Evolutionary conservation across 371 early-diverging fungal species (phyloP).

Genomic region (Syncephalis plumigaleata): DNA sequence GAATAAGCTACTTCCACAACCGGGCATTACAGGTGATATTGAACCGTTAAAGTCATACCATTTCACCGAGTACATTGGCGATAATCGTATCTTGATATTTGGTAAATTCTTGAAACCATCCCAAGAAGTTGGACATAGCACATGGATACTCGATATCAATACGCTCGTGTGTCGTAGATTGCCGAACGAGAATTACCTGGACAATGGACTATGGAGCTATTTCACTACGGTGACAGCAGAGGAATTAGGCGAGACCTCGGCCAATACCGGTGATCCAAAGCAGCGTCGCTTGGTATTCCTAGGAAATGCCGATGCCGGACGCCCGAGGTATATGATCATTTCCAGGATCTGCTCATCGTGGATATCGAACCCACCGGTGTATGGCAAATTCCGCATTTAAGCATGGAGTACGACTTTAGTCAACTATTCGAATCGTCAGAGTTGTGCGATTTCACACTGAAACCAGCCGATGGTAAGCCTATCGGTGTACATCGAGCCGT

Average conservation of each 20-base stretch:
- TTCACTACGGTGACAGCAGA: conserved; percentile 15
- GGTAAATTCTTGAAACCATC: conserved; percentile 30
- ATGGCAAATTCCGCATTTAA: conserved; percentile 27
- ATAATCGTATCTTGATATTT: conserved; percentile 36
- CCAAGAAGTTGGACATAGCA: conserved; percentile 29
- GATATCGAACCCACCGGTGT: conserved; percentile 40
- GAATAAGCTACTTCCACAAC: conserved; percentile 12
- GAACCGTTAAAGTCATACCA: conserved; percentile 42
- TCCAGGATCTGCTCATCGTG: conserved; percentile 27
- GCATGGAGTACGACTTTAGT: conserved; percentile 27
- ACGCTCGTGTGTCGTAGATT: conserved; percentile 40
- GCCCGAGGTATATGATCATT: conserved; percentile 27
- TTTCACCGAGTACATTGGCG: conserved; percentile 41
- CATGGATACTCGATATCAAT: conserved; percentile 41
- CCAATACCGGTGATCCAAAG: conserved; percentile 21
- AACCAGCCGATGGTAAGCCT: conserved; percentile 20
- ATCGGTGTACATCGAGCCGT: conserved; percentile 45
- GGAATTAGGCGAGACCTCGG: conserved; percentile 2
- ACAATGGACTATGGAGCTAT: conserved; percentile 38
- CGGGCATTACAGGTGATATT: conserved; percentile 21
- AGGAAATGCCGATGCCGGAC: conserved; percentile 30
- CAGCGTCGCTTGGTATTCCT: conserved; percentile 34
- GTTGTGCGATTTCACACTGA: conserved; percentile 38
- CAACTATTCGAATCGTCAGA: conserved; percentile 29
- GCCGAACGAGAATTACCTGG: conserved; percentile 26